Evolutionary conservation across 257 asterid genomes (phyloP), one percentile per base, ranked within the genome.

Genomic region (Petunia axillaris): DNA sequence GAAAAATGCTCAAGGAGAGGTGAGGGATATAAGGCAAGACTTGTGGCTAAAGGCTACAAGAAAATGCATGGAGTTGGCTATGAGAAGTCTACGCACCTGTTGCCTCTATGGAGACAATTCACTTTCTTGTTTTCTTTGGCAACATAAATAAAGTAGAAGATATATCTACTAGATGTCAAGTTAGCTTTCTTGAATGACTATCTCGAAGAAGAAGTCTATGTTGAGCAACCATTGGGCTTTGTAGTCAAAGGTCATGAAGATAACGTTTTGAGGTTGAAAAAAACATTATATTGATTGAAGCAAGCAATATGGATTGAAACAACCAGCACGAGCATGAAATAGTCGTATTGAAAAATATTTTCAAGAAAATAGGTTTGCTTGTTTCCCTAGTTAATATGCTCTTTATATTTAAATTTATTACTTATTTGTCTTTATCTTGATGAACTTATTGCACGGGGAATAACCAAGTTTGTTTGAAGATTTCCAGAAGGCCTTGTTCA

Each of bases 361-460:
- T 11, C 39, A 13, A 39, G 58, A 25, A 25, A 25, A 25, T 25
- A 25, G 25, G 25, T 25, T 25, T 25, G 25, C 25, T 6, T 2
- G 6, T n/a, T 0, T 11, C 13, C 16, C 4, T n/a, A 39, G 68
- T 36, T 1, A 62, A 78, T 46, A 63, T 44, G 2, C 25, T 25
- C 25, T 25, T 25, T 25, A 25, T 25, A 25, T 25, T 25, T 25
- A 25, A 25, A 25, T 25, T 25, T 25, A 25, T 43, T 46, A 7
- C 35, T 78, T 8, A 63, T 78, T 6, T 63, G 5, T 37, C 64
- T 78, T 35, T 25, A 25, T 25, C 25, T 78, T n/a, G 75, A 78
- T 78, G 63, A 46, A 35, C 63, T 78, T 10, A 9, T 78, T 78
- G 44, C 36, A 62, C 36, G 2, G 36, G 75, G 1, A 46, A 13